Base-by-base conservation (phyloP, 1,139 yeast genomes). In the Lodderomyces jiufengensis region DNA sequence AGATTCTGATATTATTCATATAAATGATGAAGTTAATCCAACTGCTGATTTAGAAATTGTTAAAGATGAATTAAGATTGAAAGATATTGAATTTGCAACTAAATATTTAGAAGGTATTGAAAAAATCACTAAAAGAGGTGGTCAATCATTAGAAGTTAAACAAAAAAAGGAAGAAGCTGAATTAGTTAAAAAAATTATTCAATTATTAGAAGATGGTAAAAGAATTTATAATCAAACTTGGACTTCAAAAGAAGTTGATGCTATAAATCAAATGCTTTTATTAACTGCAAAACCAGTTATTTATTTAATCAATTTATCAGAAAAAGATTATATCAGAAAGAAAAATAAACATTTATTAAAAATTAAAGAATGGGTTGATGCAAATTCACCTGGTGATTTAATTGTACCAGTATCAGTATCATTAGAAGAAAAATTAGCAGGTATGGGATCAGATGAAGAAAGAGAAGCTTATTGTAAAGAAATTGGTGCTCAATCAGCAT, bases 1-100 rank as follows among this genome's bases (percentile, higher is more conserved):
- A 59, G 98, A 92, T 63, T 94, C 97, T 37, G 99, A 92, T 55
- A 92, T 92, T 55, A 90, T 90, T 52, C 99, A 92, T 65, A 86
- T 92, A 54, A 97, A 90, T 68, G 97, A 96, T 64, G 97, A 90
- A 60, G 98, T 92, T 45, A 83, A 92, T 65, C 98, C 99, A 46
- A 81, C 77, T 40, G 86, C 95, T 58, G 99, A 92, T 67, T 79
- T 94, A 66, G 95, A 87, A 50, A 90, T 92, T 57, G 87, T 94
- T 57, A 76, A 76, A 51, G 87, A 85, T 46, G 99, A 92, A 70
- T 79, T 92, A 66, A 82, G 97, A 70, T 78, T 90, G 59, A 92
- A 92, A 70, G 99, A 92, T 68, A 88, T 90, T 51, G 98, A 92
- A 69, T 92, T 92, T 59, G 90, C 95, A 45, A 76, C 78, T 53